Evolutionary conservation across 345 rosid species (phyloP), one percentile per base, ranked within the genome.

Genomic region (Balakata baccata): DNA sequence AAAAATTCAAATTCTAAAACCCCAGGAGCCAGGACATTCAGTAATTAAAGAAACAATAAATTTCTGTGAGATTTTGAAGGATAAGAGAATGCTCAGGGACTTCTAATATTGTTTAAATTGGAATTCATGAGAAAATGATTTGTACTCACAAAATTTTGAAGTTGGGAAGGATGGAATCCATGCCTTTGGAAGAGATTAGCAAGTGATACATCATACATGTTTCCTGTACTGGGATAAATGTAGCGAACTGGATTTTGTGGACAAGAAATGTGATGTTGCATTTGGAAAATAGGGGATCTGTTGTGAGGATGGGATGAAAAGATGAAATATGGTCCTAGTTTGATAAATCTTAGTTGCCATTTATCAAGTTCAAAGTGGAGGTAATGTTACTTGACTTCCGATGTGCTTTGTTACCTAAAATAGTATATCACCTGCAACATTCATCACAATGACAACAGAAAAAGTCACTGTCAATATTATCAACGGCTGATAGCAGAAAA

Each of bases 1-100:
- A 93, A 66, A 72, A 91, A 91, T 7, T 83, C 82, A 18, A 74
- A 63, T 20, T 89, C 90, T 61, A 93, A 81, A 66, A 91, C 83
- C 41, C 82, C 86, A 3, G 98, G 98, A 68, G 38, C 82, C 86
- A 3, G 98, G 98, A 68, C 96, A 91, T 51, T 82, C 87, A 65
- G 25, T 57, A 8, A 93, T 63, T 81, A 89, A 64, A 45, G 90
- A 88, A 70, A 87, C 81, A 54, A 89, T 66, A 16, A 79, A 64
- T 14, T 77, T 84, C 59, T 82, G 89, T 52, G 97, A 87, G 70
- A 89, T 74, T 80, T 81, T 82, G 23, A 91, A 73, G 9, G 92
- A 88, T 13, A 80, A 51, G 5, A 93, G 86, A 75, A 89, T 73
- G 45, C 78, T 58, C 3, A 93, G 84, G 37, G 98, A 91, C 20